These are phyloP conservation scores for Candida michaelii DNA, from an alignment of 805 yeast species.

Conservation along the genomic window DNA sequence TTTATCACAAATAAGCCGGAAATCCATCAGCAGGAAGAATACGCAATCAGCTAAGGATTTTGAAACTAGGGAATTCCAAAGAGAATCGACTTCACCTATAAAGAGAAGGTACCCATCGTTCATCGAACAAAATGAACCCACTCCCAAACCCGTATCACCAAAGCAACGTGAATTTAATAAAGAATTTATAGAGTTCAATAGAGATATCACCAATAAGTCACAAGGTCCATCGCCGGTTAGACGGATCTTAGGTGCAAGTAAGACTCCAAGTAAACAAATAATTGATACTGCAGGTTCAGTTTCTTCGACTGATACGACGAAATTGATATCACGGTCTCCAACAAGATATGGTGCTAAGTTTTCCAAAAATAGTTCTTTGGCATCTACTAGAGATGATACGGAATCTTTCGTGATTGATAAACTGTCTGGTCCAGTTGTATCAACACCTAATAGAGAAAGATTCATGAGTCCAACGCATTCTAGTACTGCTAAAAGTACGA, in stretches of 20 bases:
- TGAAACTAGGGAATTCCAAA: not conserved
- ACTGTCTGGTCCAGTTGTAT: constrained; percentile 1
- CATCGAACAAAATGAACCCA: constrained; percentile 8
- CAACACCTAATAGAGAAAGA: constrained; percentile 11
- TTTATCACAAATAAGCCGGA: constrained; percentile 12
- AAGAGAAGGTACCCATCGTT: constrained; percentile 16
- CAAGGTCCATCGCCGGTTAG: constrained; percentile 9
- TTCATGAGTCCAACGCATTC: constrained; percentile 31
- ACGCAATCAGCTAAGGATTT: constrained; percentile 4
- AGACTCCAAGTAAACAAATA: constrained; percentile 8
- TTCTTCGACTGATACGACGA: constrained; percentile 8
- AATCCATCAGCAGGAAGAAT: constrained; percentile 7
- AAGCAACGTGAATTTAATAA: not conserved
- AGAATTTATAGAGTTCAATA: constrained; percentile 1
- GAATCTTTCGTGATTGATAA: constrained; percentile 8
- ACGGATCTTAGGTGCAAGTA: constrained; percentile 4
- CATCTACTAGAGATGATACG: constrained; percentile 12
- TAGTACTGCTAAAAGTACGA: constrained; percentile 25
- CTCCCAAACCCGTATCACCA: not conserved
- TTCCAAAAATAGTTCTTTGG: constrained; percentile 13
- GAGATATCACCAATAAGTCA: not conserved
- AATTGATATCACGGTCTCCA: constrained; percentile 15
- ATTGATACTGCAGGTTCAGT: constrained; percentile 1
- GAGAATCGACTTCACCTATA: constrained; percentile 14
- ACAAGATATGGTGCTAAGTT: constrained; percentile 8